Base-by-base conservation (phyloP, 768 basidiomycete genomes). In the Lactarius tabidus region DNA sequence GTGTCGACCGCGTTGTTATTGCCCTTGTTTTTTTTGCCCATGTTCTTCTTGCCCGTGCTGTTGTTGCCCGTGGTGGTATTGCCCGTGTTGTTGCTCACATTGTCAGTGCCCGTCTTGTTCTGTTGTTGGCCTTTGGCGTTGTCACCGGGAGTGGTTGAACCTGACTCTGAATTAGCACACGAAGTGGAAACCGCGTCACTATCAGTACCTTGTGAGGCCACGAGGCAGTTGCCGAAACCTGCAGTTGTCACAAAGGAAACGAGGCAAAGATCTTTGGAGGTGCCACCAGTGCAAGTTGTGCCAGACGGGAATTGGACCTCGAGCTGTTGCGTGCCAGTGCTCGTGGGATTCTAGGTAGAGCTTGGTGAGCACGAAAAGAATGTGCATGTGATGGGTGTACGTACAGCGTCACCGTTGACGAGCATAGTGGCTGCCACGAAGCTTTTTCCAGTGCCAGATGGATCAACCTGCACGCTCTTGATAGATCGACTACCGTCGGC, bases 221-320 rank as follows among this genome's bases (percentile, higher is more conserved):
- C 82, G 14, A 80, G 78, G 63, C 84, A 85, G 71, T 82, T 84
- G 60, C 84, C 84, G 72, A 84, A 84, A 33, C 81, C 80, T 28
- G 77, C 79, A 23, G 79, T 72, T 23, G 82, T 81, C 51, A 73
- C 78, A 69, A 85, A 81, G 33, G 81, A 79, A 74, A 79, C 81
- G 62, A 86, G 75, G 72, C 84, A 86, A 31, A 77, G 75, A 71
- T 83, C 76, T 2, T 75, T 73, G 6, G 73, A 63, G 0, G 72
- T 36, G 41, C 84, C 85, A 61, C 84, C 84, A 15, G 79, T 76
- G 72, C 85, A 86, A 60, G 72, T 79, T 5, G 80, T 83, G 26
- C 78, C 79, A 26, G 80, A 72, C 3, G 85, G 83, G 33, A 86
- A 75, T 61, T 76, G 66, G 53, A 79, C 82, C 0, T 73, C 72